Evolutionary conservation across 345 rosid genomes (phyloP), one percentile per base, ranked within the genome.

Genomic region (Gossypium thurberi): DNA sequence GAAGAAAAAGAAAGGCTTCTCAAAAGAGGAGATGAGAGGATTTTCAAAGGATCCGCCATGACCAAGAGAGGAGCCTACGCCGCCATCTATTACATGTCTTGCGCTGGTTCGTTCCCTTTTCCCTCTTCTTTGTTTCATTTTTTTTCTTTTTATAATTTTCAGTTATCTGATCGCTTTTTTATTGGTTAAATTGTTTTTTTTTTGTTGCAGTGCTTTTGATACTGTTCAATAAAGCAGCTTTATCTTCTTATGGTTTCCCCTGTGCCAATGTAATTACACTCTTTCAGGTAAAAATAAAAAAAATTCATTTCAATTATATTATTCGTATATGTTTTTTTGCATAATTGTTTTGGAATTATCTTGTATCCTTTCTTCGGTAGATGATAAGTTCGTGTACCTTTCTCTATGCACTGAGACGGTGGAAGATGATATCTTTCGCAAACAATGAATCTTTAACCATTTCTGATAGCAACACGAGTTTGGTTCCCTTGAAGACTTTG

Each of bases 201-300:
- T 62, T 42, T 5, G 73, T 73, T 76, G 80, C 93, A 96, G 99
- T 93, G 78, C 90, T 96, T 76, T 85, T 96, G 72, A 83, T 96
- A 52, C 75, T 95, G 80, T 93, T 96, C 88, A 96, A 96, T 76
- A 96, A 93, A 88, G 99, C 99, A 37, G 99, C 98, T 73, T 96
- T 96, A 67, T 96, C 99, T 71, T 88, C 99, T 42, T 96, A 87
- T 72, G 84, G 71, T 20, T 96, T 96, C 81, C 98, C 98, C 0
- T 88, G 86, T 71, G 99, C 91, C 13, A 93, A 93, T 83, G 91
- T 90, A 47, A 86, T 96, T 78, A 96, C 99, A 46, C 84, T 96
- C 62, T 85, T 87, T 65, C 99, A 96, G 98, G 99, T 93, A n/a
- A 69, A 28, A 13, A 58, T 44, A n/a, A n/a, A 8, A 8, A 20